Evolutionary conservation across 306 rosid species (phyloP).

Genomic region (Hippophae gyantsensis): DNA sequence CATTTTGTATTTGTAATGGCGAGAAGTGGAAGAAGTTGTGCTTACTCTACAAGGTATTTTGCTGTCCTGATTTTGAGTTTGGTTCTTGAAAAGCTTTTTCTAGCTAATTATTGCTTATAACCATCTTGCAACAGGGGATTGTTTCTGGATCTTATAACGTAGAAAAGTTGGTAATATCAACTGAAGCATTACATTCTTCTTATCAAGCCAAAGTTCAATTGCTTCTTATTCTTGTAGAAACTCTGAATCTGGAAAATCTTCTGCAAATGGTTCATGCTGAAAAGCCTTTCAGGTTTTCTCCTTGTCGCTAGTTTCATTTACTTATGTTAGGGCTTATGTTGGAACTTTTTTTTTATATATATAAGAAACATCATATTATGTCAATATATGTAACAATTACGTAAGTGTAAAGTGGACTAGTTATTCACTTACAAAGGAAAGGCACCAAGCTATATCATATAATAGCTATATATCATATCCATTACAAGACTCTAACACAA

Average conservation of each 20-base stretch:
- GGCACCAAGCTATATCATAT: no score
- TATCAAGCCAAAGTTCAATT: constrained; percentile 66
- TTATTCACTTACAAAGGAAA: no score
- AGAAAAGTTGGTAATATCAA: constrained; percentile 57
- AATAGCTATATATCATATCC: no score
- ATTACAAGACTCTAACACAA: no score
- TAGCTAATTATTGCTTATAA: constrained; percentile 10
- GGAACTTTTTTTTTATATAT: neutral
- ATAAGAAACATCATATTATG: neutral
- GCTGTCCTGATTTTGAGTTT: constrained; percentile 11
- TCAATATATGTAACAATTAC: no score
- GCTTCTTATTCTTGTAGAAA: constrained; percentile 71
- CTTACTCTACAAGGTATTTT: constrained; percentile 58
- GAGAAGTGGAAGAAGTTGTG: constrained; percentile 65
- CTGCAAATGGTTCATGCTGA: constrained; percentile 95
- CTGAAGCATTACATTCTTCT: constrained; percentile 52
- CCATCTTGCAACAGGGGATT: constrained; percentile 49
- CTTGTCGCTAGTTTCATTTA: constrained; percentile 15
- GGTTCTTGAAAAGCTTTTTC: constrained; percentile 6
- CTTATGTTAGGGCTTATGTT: neutral
- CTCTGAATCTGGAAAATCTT: constrained; percentile 76
- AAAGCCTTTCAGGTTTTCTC: constrained; percentile 61
- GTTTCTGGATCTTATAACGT: constrained; percentile 66
- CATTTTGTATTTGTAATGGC: constrained; percentile 62
- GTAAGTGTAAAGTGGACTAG: no score